Evolutionary conservation across 2,329 filamentous ascomycete genomes (phyloP).

Genomic region (Aureobasidium sp.): DNA sequence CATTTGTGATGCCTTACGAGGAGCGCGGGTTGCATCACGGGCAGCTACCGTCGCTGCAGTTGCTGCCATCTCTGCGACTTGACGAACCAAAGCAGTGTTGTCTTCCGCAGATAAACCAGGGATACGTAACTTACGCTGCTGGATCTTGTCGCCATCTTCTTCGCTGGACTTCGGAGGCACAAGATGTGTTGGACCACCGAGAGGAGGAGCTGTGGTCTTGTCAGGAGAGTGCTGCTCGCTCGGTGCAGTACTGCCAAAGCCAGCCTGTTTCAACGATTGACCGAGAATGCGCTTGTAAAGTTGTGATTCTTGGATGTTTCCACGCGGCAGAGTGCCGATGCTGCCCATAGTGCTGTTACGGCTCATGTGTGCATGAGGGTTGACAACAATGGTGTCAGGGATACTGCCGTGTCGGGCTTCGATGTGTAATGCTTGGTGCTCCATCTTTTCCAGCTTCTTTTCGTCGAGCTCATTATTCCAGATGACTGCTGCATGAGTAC

Average conservation of each 20-base stretch:
- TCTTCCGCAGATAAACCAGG: slow-evolving; percentile 74
- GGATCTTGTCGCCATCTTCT: slow-evolving; percentile 39
- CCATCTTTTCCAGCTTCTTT: slow-evolving; percentile 37
- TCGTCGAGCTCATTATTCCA: slow-evolving; percentile 72
- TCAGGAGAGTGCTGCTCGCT: slow-evolving; percentile 20
- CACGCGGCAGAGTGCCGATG: slow-evolving; percentile 39
- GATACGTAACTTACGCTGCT: slow-evolving; percentile 31
- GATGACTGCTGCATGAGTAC: slow-evolving; percentile 93
- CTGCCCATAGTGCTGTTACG: slow-evolving; percentile 17
- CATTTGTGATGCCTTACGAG: slow-evolving; percentile 45
- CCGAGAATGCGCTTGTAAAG: slow-evolving; percentile 90
- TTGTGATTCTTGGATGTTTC: slow-evolving; percentile 77
- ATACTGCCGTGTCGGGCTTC: slow-evolving; percentile 21
- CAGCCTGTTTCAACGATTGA: slow-evolving; percentile 80
- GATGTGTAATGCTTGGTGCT: slow-evolving; percentile 27
- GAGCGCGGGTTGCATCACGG: slow-evolving; percentile 58
- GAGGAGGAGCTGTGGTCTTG: slow-evolving; percentile 24
- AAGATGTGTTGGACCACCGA: slow-evolving; percentile 45
- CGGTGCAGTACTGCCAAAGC: slow-evolving; percentile 53
- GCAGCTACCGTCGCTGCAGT: slow-evolving; percentile 84
- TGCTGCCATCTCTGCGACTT: slow-evolving; percentile 89
- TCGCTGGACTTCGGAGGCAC: slow-evolving; percentile 62
- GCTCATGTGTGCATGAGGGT: slow-evolving; percentile 16
- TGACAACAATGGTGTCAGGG: background rate
- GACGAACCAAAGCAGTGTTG: slow-evolving; percentile 71